phyloP scores from a whole-genome alignment of 2,329 filamentous ascomycete genomes.

The Coniella lustricola region DNA sequence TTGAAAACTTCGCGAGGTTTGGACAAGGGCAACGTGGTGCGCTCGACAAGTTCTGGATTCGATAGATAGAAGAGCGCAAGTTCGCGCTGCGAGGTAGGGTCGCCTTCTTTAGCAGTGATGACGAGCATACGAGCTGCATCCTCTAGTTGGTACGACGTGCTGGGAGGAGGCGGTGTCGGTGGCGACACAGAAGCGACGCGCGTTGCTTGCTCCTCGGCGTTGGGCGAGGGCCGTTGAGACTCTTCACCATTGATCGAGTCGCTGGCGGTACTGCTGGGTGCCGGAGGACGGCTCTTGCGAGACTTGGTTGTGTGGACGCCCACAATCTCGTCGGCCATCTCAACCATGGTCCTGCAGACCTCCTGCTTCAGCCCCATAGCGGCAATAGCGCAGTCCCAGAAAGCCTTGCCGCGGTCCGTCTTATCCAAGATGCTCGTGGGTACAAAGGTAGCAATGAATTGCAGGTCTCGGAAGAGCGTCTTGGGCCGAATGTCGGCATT shows the following conservation, averaged over 20 bases:
- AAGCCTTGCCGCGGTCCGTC: slow-evolving; percentile 65
- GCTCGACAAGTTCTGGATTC: slow-evolving; percentile 75
- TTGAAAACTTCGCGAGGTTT: slow-evolving; percentile 87
- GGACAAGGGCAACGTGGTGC: slow-evolving; percentile 76
- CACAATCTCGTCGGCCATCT: slow-evolving; percentile 49
- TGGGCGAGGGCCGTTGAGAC: slow-evolving; percentile 10
- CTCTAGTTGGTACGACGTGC: slow-evolving; percentile 61
- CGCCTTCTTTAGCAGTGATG: slow-evolving; percentile 88
- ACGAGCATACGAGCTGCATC: slow-evolving; percentile 87
- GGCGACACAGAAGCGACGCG: slow-evolving; percentile 28
- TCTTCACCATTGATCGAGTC: slow-evolving; percentile 22
- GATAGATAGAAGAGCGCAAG: slow-evolving; percentile 90
- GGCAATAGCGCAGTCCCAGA: slow-evolving; percentile 83
- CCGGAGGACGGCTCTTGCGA: slow-evolving; percentile 35
- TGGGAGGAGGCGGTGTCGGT: slow-evolving; percentile 38
- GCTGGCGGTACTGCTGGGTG: slow-evolving; percentile 22
- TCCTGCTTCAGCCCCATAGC: slow-evolving; percentile 85
- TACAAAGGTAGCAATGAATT: slow-evolving; percentile 64
- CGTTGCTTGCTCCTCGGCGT: slow-evolving; percentile 12
- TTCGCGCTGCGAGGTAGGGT: slow-evolving; percentile 83
- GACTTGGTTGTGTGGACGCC: slow-evolving; percentile 55
- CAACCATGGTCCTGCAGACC: slow-evolving; percentile 71
- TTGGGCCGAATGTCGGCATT: slow-evolving; percentile 65
- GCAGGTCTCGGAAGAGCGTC: slow-evolving; percentile 73
- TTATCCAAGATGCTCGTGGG: slow-evolving; percentile 53